These are phyloP conservation scores for Diaporthe helianthi DNA, from an alignment of 2,329 filamentous ascomycete genomes.

Conservation along the genomic window DNA sequence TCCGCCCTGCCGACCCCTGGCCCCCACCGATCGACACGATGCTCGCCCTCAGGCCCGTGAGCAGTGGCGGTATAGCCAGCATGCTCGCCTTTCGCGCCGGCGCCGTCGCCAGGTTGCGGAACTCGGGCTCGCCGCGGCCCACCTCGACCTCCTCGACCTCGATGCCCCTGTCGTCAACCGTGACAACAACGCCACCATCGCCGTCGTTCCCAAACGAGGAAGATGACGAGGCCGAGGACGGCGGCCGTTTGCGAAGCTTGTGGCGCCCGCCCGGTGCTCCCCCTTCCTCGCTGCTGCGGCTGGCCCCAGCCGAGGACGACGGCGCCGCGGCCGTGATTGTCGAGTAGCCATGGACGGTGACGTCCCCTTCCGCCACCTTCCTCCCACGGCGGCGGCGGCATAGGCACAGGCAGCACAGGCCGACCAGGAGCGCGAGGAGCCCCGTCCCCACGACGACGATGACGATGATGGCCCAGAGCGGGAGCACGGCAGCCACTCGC, in stretches of 20 bases:
- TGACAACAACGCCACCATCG: neutral
- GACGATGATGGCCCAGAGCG: constrained; percentile 48
- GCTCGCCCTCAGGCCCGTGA: constrained; percentile 18
- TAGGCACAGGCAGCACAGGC: constrained; percentile 43
- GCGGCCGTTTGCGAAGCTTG: constrained; percentile 28
- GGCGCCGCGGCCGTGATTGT: neutral
- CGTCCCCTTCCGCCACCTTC: neutral
- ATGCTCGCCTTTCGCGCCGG: constrained; percentile 24
- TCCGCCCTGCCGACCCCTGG: neutral
- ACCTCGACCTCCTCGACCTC: constrained; percentile 16
- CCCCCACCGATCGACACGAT: constrained; percentile 19
- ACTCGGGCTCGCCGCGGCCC: constrained; percentile 31
- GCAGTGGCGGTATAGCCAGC: constrained; percentile 40
- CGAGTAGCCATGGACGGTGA: neutral
- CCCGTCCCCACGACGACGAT: constrained; percentile 57
- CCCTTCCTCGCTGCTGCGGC: constrained; percentile 21
- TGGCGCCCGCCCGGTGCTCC: neutral
- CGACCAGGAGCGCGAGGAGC: constrained; percentile 53
- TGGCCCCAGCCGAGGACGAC: constrained; percentile 13
- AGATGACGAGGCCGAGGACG: neutral
- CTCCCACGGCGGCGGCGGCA: constrained; percentile 32
- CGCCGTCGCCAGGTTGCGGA: constrained; percentile 33
- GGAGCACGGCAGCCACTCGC: constrained; percentile 36
- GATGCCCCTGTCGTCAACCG: neutral
- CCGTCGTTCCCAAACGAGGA: neutral